Percentiles rank a stretch among this genome's conserved stretches.
Conservation (phyloP, 257 asterid genomes). For the Jaltomata sinuosa region DNA sequence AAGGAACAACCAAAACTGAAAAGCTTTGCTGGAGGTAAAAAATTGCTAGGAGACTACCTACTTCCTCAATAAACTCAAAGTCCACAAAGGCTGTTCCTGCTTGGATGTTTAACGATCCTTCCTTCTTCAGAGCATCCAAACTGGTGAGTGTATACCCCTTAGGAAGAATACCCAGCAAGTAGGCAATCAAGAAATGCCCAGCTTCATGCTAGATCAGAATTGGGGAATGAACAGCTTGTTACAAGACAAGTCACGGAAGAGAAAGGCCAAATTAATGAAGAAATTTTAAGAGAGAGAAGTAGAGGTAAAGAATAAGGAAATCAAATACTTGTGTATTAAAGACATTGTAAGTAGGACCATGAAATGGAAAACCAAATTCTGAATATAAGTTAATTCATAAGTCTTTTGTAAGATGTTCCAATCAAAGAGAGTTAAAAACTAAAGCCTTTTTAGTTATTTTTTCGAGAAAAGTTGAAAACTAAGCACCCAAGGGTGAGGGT, state of each 20-base stretch:
- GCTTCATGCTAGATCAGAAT: conserved; percentile 75
- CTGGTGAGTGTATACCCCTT: conserved; percentile 78
- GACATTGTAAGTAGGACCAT: not conserved
- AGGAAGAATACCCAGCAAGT: conserved; percentile 89
- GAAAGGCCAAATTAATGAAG: not conserved
- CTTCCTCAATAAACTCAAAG: conserved; percentile 87
- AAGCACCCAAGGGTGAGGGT: too few relatives aligned
- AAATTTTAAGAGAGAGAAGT: not conserved
- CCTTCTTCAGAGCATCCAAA: conserved; percentile 81
- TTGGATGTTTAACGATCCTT: conserved; percentile 89
- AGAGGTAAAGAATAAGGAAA: not conserved
- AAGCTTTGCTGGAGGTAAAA: not conserved
- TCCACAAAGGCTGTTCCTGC: conserved; percentile 97
- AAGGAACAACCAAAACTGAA: not conserved
- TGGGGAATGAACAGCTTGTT: conserved; percentile 14
- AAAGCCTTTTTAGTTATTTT: not conserved
- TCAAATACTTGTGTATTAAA: not conserved
- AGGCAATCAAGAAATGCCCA: conserved; percentile 95
- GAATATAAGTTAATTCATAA: not conserved
- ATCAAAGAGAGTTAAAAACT: not conserved
- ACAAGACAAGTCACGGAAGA: not conserved
- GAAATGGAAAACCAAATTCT: not conserved
- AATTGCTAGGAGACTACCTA: conserved; percentile 25
- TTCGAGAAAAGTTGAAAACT: not conserved
- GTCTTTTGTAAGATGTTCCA: not conserved